phyloP scores from a whole-genome alignment of 129 eudicot genomes.

The Oenanthe sinensis region DNA sequence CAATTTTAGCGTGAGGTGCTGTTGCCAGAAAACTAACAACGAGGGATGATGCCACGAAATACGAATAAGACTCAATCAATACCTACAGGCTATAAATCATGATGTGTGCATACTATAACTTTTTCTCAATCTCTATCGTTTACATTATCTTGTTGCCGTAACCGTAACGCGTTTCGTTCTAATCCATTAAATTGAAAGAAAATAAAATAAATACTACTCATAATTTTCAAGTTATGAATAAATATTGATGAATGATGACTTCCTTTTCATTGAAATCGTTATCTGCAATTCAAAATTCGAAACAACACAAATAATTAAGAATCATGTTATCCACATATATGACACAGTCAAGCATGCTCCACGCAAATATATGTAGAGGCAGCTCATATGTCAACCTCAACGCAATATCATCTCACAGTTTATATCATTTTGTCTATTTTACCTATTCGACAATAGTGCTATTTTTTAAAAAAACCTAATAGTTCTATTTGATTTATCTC shows the following conservation, averaged over 20 bases:
- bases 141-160: not conserved
- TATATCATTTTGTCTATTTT: not conserved
- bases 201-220: too few relatives aligned
- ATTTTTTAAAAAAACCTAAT: not conserved
- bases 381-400: slow-evolving; percentile 10
- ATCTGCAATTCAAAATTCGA: not conserved
- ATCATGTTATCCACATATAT: not conserved
- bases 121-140: not conserved
- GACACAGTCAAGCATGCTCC: slow-evolving; percentile 1
- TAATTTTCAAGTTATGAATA: too few relatives aligned
- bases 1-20: not conserved
- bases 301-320: not conserved
- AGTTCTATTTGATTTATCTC: too few relatives aligned
- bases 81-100: not conserved
- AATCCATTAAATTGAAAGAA: not conserved
- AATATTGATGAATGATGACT: too few relatives aligned
- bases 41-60: slow-evolving; percentile 7
- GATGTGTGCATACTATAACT: not conserved
- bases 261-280: not conserved
- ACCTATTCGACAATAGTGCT: not conserved
- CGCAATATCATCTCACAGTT: not conserved
- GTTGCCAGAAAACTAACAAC: slow-evolving; percentile 14
- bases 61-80: not conserved
- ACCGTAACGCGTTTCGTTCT: not conserved
- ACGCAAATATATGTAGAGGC: slow-evolving; percentile 1